Conservation (phyloP, 257 asterid genomes). For the Leptodermis oblonga region DNA sequence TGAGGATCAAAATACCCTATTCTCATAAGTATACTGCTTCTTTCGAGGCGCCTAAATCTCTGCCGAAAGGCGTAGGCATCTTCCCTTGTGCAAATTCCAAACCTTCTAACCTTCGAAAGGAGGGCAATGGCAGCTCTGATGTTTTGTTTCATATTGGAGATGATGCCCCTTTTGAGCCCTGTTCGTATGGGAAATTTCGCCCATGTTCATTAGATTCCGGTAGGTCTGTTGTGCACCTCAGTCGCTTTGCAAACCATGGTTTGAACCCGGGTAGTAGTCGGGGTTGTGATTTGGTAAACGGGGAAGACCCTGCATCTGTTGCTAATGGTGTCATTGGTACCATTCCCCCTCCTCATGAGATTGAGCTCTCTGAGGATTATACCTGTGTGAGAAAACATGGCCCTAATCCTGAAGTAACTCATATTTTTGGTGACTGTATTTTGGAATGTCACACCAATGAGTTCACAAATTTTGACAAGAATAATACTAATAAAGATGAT, state of each 20-base stretch:
- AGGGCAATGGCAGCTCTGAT: constrained; percentile 49
- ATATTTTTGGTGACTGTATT: constrained; percentile 84
- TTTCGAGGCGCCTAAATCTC: constrained; percentile 49
- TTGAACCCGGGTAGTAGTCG: constrained; percentile 38
- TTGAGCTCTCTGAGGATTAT: constrained; percentile 89
- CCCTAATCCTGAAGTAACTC: constrained; percentile 83
- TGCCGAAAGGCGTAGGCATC: constrained; percentile 53
- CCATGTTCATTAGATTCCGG: constrained; percentile 73
- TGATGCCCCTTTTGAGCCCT: constrained; percentile 32
- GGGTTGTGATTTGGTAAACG: constrained; percentile 31
- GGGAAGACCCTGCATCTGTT: constrained; percentile 21
- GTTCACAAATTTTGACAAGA: constrained; percentile 33
- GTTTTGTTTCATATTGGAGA: constrained; percentile 72
- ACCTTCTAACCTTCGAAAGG: constrained; percentile 32
- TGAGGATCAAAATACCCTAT: constrained; percentile 38
- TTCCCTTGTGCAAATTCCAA: constrained; percentile 35
- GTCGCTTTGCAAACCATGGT: constrained; percentile 39
- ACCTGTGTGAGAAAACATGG: constrained; percentile 86
- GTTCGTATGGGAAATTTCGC: constrained; percentile 26
- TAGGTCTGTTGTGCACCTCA: constrained; percentile 36
- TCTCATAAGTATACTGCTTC: constrained; percentile 31
- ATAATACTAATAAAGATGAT: constrained; percentile 22
- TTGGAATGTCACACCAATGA: constrained; percentile 61
- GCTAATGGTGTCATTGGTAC: constrained; percentile 31
- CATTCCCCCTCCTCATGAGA: constrained; percentile 63